Conservation (phyloP, 257 asterid genomes). For the Nicotiana noctiflora region DNA sequence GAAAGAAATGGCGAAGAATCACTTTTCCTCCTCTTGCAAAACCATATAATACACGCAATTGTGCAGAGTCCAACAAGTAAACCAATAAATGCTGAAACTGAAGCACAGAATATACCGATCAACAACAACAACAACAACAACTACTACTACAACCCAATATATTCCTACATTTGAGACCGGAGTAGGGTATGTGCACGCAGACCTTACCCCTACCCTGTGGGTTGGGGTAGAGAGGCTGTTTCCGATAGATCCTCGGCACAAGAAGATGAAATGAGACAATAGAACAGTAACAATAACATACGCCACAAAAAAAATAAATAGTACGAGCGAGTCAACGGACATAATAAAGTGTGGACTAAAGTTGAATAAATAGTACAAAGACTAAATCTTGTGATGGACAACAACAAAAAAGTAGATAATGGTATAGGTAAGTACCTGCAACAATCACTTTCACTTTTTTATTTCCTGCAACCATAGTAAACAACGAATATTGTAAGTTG, state of each 20-base stretch:
- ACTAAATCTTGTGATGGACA: neutral
- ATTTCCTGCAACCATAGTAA: neutral
- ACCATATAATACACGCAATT: neutral
- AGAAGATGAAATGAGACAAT: no score
- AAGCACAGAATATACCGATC: neutral
- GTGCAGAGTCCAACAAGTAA: neutral
- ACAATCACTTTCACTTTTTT: neutral
- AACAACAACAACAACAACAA: neutral
- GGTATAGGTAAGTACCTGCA: neutral
- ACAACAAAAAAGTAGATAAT: neutral
- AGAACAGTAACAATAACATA: no score
- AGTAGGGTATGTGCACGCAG: no score
- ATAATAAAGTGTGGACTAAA: neutral
- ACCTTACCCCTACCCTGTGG: no score
- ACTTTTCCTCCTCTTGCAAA: conserved; percentile 1
- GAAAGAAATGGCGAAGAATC: neutral
- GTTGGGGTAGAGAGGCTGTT: no score
- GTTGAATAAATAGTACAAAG: neutral
- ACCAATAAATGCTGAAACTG: conserved; percentile 3
- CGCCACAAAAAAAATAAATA: no score
- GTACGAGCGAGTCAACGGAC: neutral
- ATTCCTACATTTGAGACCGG: no score
- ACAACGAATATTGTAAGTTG: neutral
- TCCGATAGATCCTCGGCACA: no score
- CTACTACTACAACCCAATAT: no score